Evolutionary conservation across 2,329 filamentous ascomycete species (phyloP).

Genomic region (Ascochyta clinopodiicola): DNA sequence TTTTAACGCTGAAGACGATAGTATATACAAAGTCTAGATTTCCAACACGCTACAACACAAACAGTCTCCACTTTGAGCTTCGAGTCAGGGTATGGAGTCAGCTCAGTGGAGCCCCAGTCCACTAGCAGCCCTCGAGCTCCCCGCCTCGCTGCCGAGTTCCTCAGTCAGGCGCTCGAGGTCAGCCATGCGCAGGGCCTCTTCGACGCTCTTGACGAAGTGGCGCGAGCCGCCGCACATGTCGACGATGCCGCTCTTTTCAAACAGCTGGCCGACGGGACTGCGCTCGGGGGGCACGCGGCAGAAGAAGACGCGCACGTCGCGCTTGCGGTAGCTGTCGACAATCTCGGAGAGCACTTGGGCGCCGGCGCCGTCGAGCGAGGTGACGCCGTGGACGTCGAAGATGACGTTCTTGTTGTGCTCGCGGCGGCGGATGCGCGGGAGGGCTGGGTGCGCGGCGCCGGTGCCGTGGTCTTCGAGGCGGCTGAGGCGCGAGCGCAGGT

Average conservation of each 20-base stretch:
- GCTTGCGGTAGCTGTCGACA: constrained; percentile 77
- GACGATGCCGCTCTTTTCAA: constrained; percentile 83
- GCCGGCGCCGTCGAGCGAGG: constrained; percentile 89
- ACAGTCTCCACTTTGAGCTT: too few species aligned
- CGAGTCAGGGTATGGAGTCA: background rate
- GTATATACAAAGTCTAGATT: too few species aligned
- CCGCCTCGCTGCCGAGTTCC: constrained; percentile 39
- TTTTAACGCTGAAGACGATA: too few species aligned
- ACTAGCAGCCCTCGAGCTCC: constrained; percentile 19
- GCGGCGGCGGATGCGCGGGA: constrained; percentile 77
- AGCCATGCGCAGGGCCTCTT: constrained; percentile 81
- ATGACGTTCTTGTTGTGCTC: constrained; percentile 91
- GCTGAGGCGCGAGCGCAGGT: constrained; percentile 81
- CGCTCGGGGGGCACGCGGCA: constrained; percentile 60
- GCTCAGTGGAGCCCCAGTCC: background rate
- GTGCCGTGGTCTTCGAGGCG: constrained; percentile 93
- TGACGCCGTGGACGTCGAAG: constrained; percentile 98
- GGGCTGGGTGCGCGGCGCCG: constrained; percentile 79
- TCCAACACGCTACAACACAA: too few species aligned
- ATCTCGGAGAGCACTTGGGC: constrained; percentile 92
- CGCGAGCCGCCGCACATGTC: constrained; percentile 77
- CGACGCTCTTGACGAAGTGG: constrained; percentile 83
- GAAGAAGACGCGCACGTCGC: constrained; percentile 80
- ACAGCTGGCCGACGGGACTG: constrained; percentile 71
- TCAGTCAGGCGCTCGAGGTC: constrained; percentile 69